Percentiles rank a stretch among this genome's conserved stretches.
Evolutionary conservation across 2,329 filamentous ascomycete species (phyloP).

Genomic region (Penicillium sp.): DNA sequence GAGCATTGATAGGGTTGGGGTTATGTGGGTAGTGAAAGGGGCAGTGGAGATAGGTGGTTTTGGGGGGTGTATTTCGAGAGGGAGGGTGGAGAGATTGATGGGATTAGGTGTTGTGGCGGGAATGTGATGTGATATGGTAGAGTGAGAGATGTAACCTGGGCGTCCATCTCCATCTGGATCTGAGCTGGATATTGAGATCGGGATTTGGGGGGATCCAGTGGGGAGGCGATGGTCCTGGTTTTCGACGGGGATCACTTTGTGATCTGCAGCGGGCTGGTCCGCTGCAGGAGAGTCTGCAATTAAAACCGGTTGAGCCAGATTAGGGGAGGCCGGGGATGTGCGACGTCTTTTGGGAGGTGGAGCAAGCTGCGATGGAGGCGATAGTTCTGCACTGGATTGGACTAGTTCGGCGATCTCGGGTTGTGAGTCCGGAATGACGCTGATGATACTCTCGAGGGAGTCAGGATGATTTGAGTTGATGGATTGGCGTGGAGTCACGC

Average conservation of each 20-base stretch:
- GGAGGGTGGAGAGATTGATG: constrained; percentile 20
- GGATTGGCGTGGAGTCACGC: background rate
- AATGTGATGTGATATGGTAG: background rate
- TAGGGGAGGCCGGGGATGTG: background rate
- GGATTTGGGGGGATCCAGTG: background rate
- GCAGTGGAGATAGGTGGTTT: constrained; percentile 51
- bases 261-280: background rate
- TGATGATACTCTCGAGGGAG: constrained; percentile 36
- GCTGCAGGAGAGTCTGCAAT: background rate
- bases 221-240: background rate
- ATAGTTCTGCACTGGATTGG: background rate
- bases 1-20: constrained; percentile 54
- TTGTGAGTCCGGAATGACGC: constrained; percentile 43
- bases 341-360: constrained; percentile 2
- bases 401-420: constrained; percentile 17
- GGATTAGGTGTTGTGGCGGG: background rate
- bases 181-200: background rate
- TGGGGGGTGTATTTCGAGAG: constrained; percentile 50
- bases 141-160: background rate
- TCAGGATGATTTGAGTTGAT: constrained; percentile 9
- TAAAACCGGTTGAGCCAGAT: background rate
- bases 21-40: constrained; percentile 55
- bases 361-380: background rate
- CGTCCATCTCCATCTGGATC: background rate
- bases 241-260: background rate